Base-by-base conservation (phyloP, 257 asterid genomes). In the Capsicum pubescens region DNA sequence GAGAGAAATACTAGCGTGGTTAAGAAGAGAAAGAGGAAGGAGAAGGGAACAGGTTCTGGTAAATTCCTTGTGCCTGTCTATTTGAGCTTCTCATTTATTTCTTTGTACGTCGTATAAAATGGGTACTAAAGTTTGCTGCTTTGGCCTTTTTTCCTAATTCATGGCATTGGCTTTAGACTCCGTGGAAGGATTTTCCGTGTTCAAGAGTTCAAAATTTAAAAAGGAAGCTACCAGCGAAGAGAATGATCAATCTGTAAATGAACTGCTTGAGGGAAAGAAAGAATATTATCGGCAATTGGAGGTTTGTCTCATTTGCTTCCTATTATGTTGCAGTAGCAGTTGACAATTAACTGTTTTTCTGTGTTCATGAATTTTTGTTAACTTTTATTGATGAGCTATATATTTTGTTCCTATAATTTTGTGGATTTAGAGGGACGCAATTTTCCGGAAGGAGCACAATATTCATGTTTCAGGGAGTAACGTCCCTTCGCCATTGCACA, bases 401-500 rank as follows among this genome's bases (percentile, higher is more conserved):
- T 76, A 46, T 7, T 74, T 3, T 76, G 81, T 52, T 52, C 2
- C 63, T 76, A 7, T 52, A 48, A 76, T 76, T 52, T 76, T 76
- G 26, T 52, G 63, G 63, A 71, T 91, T 35, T 84, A 95, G 99
- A 87, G 97, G 82, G 99, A 94, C 48, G 91, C 92, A 42, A 54
- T 94, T 84, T 92, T 90, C 71, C 93, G 99, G 80, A 95, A 95
- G 92, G 89, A 87, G 87, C 90, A 90, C 87, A 92, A 89, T 72
- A 95, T 95, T 87, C 99, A 95, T 87, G 95, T 93, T 87, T 93
- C 97, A 79, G 99, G 99, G 88, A 90, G 95, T 83, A 95, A 92
- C 79, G 85, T 93, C 58, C 97, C 99, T n/a, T 87, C 99, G 5
- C 97, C 98, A 32, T 95, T 95, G 66, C 94, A 79, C 88, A 87